Conservation (phyloP, 2,329 filamentous ascomycete genomes). For the Rhynchosporium graminicola region DNA sequence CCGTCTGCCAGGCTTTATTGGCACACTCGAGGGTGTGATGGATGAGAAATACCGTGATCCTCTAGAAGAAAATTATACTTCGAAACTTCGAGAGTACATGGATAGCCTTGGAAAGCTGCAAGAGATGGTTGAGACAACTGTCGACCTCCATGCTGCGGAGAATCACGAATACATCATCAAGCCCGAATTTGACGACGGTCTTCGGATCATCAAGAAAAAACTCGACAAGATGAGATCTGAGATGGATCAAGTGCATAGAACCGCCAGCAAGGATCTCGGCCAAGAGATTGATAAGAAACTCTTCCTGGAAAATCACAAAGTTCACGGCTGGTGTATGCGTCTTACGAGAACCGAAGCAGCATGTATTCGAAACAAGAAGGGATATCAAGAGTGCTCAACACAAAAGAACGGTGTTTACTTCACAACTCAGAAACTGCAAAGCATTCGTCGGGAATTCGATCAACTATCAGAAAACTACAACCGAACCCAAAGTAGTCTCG, state of each 20-base stretch:
- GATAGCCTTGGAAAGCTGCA: slow-evolving; percentile 82
- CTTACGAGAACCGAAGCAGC: slow-evolving; percentile 88
- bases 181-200: slow-evolving; percentile 89
- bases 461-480: slow-evolving; percentile 95
- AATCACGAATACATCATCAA: slow-evolving; percentile 99
- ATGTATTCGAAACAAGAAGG: slow-evolving; percentile 87
- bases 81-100: slow-evolving; percentile 74
- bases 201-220: slow-evolving; percentile 86
- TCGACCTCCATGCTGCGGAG: slow-evolving; percentile 92
- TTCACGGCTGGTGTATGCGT: slow-evolving; percentile 95
- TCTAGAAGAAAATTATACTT: slow-evolving; percentile 83
- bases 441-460: slow-evolving; percentile 85
- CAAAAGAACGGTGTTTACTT: slow-evolving; percentile 99
- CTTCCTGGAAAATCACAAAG: slow-evolving; percentile 93
- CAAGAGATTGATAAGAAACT: slow-evolving; percentile 99
- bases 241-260: slow-evolving; percentile 79
- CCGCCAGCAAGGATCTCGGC: slow-evolving; percentile 76
- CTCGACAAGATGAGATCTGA: slow-evolving; percentile 80
- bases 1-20: slow-evolving; percentile 84
- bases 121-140: slow-evolving; percentile 98
- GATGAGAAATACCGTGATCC: slow-evolving; percentile 90
- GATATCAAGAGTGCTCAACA: slow-evolving; percentile 93
- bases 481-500: slow-evolving; percentile 86
- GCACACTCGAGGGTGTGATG: slow-evolving; percentile 88
- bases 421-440: slow-evolving; percentile 79